phyloP scores from a whole-genome alignment of 495 filamentous ascomycete genomes.

The Tetracladium setigerum region DNA sequence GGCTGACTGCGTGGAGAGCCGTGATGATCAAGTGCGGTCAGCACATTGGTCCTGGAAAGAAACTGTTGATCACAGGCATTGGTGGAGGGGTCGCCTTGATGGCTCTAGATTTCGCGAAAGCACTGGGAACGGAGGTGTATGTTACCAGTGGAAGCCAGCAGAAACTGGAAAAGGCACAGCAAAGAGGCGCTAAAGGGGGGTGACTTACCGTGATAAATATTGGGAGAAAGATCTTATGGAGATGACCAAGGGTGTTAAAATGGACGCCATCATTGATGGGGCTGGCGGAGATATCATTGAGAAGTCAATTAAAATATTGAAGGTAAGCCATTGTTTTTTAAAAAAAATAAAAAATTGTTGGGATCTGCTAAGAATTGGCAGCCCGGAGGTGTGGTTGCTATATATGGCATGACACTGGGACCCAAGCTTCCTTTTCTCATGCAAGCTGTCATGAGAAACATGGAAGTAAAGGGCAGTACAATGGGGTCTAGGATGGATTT shows the following conservation, averaged over 20 bases:
- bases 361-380: slow-evolving; percentile 9
- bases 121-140: slow-evolving; percentile 54
- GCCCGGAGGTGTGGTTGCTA: slow-evolving; percentile 53
- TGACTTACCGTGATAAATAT: slow-evolving; percentile 50
- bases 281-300: slow-evolving; percentile 62
- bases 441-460: slow-evolving; percentile 60
- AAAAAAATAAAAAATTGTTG: slow-evolving; percentile 7
- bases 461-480: slow-evolving; percentile 60
- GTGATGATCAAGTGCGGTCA: slow-evolving; percentile 58
- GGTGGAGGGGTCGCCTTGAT: slow-evolving; percentile 70
- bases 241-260: slow-evolving; percentile 43
- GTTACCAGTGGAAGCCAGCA: slow-evolving; percentile 54
- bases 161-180: slow-evolving; percentile 53
- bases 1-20: slow-evolving; percentile 78
- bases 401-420: slow-evolving; percentile 69
- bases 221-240: slow-evolving; percentile 59
- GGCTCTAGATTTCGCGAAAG: slow-evolving; percentile 56
- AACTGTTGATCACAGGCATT: slow-evolving; percentile 65
- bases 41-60: slow-evolving; percentile 50
- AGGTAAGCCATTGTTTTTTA: slow-evolving; percentile 32
- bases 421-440: slow-evolving; percentile 68
- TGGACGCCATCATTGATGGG: slow-evolving; percentile 69
- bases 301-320: slow-evolving; percentile 45
- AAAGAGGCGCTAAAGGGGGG: slow-evolving; percentile 57
- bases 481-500: slow-evolving; percentile 72